Conservation (phyloP, 1,284 basidiomycete genomes). For the Leccinum pallidistipes region DNA sequence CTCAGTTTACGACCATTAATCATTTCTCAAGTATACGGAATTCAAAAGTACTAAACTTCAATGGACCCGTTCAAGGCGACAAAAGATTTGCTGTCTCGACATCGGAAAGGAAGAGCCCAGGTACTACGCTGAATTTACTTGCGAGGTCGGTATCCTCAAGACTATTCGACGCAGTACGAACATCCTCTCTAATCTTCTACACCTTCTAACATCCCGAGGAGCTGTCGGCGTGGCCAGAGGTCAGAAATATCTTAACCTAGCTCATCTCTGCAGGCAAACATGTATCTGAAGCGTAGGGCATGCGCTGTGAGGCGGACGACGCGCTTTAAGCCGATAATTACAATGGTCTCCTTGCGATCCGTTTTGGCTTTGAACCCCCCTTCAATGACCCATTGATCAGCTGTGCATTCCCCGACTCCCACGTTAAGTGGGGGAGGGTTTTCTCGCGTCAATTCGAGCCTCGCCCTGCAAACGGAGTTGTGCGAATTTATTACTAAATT, state of each 20-base stretch:
- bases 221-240: conserved; percentile 12
- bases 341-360: conserved; percentile 90
- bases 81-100: conserved; percentile 36
- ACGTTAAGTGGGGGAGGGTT: too few relatives aligned
- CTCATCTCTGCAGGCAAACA: conserved; percentile 17
- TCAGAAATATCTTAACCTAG: neutral
- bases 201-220: conserved; percentile 40
- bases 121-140: conserved; percentile 37
- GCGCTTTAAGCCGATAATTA: conserved; percentile 72
- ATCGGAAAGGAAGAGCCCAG: conserved; percentile 45
- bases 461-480: too few relatives aligned
- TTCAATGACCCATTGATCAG: conserved; percentile 51
- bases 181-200: conserved; percentile 42
- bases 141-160: conserved; percentile 35
- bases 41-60: neutral
- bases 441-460: too few relatives aligned
- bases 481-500: too few relatives aligned
- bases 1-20: too few relatives aligned
- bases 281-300: conserved; percentile 3
- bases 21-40: too few relatives aligned
- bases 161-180: conserved; percentile 36
- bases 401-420: conserved; percentile 40
- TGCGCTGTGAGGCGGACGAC: conserved; percentile 35
- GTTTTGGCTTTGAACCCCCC: conserved; percentile 61
- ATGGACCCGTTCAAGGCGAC: conserved; percentile 23